Evolutionary conservation across 768 basidiomycete species (phyloP), one percentile per base, ranked within the genome.

Genomic region (Termitomyces sp.): DNA sequence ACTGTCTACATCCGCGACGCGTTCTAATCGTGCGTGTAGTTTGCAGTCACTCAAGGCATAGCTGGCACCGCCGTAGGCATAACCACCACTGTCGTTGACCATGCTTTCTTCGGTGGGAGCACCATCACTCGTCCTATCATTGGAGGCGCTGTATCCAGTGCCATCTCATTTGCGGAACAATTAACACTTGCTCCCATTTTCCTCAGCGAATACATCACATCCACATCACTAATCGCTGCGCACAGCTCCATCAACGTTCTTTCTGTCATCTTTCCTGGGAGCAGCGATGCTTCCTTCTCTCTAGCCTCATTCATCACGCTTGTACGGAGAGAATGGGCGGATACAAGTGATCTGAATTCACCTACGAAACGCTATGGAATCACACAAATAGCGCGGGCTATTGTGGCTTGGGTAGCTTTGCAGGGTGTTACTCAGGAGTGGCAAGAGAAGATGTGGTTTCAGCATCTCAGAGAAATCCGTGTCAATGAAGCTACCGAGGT

Each of bases 351-450:
- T 28, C 77, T 80, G 13, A 74, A 75, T 22, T 75, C 84, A 24
- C 88, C 88, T 0, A 78, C 76, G 63, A 81, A 78, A 59, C 79
- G 79, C 44, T 88, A 82, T 62, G 82, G 86, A 8, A 73, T 90
- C 42, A 81, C 81, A 0, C 82, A 88, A 57, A 79, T 90, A 15
- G 82, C 82, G 20, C 77, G 81, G 56, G 90, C 88, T 0, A 78
- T 94, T 22, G 79, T 90, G 7, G 89, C 84, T 0, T 93, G 90
- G 89, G 86, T 86, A 5, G 83, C 88, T 0, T 72, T 94, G 42
- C 92, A 93, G 64, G 85, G 87, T 34, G 84, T 90, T 44, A 94
- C 92, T 0, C 83, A 86, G 64, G 84, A 90, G 63, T 90, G 86
- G 80, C 87, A 90, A 62, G 90, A 93, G 67, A 77, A 79, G 66